Conservation (phyloP, 345 rosid species). For the Syzygium aqueum region DNA sequence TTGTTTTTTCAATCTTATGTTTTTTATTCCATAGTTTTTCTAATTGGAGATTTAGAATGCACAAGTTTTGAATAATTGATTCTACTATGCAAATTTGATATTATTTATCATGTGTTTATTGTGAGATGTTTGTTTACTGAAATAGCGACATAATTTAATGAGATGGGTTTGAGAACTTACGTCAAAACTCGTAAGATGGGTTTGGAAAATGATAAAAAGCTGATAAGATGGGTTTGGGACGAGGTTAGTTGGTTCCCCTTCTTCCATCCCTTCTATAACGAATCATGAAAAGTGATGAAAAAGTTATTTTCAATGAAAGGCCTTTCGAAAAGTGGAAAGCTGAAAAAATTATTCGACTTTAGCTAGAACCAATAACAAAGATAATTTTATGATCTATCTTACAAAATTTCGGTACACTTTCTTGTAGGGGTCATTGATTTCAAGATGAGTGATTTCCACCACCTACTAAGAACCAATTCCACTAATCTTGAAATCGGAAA, state of each 20-base stretch:
- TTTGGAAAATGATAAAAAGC: neutral
- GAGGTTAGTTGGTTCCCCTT: neutral
- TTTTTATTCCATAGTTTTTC: neutral
- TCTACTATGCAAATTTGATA: neutral
- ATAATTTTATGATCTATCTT: neutral
- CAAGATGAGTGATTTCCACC: fast-evolving
- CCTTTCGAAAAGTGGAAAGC: neutral
- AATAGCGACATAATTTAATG: neutral
- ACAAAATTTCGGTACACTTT: neutral
- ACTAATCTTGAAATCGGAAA: too few relatives aligned
- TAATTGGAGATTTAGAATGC: neutral
- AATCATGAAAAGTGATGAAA: neutral
- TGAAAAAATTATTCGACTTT: neutral
- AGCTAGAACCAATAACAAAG: neutral
- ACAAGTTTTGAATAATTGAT: neutral
- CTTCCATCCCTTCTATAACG: neutral
- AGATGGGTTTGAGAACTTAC: neutral
- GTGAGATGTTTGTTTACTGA: neutral
- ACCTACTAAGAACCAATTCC: fast-evolving
- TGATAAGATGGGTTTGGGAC: neutral
- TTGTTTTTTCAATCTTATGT: neutral
- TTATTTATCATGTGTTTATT: neutral
- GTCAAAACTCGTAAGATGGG: neutral
- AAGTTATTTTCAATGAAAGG: neutral
- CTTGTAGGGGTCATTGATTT: neutral